These are phyloP conservation scores for Verticillium longisporum DNA, from an alignment of 2,329 filamentous ascomycete genomes.

Conservation along the genomic window DNA sequence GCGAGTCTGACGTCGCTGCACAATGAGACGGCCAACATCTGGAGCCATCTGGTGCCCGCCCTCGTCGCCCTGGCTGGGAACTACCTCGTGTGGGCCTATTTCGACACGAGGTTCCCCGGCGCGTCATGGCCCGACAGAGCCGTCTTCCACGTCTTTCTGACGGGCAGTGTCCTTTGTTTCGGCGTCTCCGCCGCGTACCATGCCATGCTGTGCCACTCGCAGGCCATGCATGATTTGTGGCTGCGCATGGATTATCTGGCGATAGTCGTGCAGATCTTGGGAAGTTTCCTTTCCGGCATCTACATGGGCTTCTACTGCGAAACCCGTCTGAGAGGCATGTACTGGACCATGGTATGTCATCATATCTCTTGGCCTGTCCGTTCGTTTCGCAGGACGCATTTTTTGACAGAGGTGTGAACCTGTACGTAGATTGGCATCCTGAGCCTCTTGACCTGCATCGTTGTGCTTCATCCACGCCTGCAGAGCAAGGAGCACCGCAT, in stretches of 20 bases:
- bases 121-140: constrained; percentile 24
- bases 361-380: neutral
- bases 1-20: constrained; percentile 30
- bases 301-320: constrained; percentile 33
- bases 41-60: constrained; percentile 31
- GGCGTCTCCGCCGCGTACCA: constrained; percentile 30
- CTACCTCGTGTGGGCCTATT: constrained; percentile 14
- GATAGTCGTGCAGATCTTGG: constrained; percentile 29
- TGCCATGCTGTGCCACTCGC: constrained; percentile 30
- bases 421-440: constrained; percentile 24
- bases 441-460: constrained; percentile 22
- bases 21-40: constrained; percentile 26
- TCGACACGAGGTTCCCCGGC: constrained; percentile 21
- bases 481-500: constrained; percentile 27
- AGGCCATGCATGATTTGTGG: constrained; percentile 24
- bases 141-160: constrained; percentile 32
- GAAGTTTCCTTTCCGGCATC: constrained; percentile 29
- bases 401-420: neutral
- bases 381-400: neutral
- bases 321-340: constrained; percentile 19
- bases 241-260: constrained; percentile 28
- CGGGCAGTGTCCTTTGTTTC: constrained; percentile 27
- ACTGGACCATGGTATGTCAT: constrained; percentile 27
- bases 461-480: constrained; percentile 26
- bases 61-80: constrained; percentile 24